Percentiles rank a stretch among this genome's conserved stretches.
Evolutionary conservation across 2,329 filamentous ascomycete species (phyloP).

Genomic region (Pseudogymnoascus sp.): DNA sequence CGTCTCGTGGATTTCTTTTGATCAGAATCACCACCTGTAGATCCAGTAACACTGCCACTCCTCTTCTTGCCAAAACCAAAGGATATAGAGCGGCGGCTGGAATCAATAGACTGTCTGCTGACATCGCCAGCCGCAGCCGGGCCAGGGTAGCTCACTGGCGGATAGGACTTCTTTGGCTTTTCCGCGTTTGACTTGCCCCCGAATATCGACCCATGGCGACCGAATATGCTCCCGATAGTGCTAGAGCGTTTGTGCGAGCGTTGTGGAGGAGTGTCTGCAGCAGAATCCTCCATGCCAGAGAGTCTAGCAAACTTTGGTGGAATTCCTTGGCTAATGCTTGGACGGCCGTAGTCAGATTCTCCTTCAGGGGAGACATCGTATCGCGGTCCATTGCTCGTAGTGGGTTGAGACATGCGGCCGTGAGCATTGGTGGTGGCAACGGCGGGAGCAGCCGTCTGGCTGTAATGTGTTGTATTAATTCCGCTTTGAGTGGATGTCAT

Average conservation of each 20-base stretch:
- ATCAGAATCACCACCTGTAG: conserved; percentile 35
- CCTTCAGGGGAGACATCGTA: conserved; percentile 65
- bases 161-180: conserved; percentile 61
- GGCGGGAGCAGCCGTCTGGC: conserved; percentile 77
- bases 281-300: conserved; percentile 43
- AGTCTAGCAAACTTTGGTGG: conserved; percentile 50
- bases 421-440: conserved; percentile 84
- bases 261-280: not conserved
- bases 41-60: conserved; percentile 55
- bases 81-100: conserved; percentile 62
- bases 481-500: conserved; percentile 54
- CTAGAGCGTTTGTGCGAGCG: conserved; percentile 55
- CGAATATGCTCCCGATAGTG: conserved; percentile 74
- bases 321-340: conserved; percentile 42
- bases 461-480: conserved; percentile 48
- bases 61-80: conserved; percentile 61
- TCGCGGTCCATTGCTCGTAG: conserved; percentile 47
- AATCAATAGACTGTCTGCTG: conserved; percentile 59
- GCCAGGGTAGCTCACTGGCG: conserved; percentile 83
- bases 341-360: conserved; percentile 49
- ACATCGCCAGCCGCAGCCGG: conserved; percentile 43
- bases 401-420: conserved; percentile 78
- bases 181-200: conserved; percentile 52
- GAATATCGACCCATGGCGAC: conserved; percentile 73
- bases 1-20: conserved; percentile 52